These are phyloP conservation scores for Tolypocladium album DNA, from an alignment of 2,329 filamentous ascomycete species.

Conservation along the genomic window DNA sequence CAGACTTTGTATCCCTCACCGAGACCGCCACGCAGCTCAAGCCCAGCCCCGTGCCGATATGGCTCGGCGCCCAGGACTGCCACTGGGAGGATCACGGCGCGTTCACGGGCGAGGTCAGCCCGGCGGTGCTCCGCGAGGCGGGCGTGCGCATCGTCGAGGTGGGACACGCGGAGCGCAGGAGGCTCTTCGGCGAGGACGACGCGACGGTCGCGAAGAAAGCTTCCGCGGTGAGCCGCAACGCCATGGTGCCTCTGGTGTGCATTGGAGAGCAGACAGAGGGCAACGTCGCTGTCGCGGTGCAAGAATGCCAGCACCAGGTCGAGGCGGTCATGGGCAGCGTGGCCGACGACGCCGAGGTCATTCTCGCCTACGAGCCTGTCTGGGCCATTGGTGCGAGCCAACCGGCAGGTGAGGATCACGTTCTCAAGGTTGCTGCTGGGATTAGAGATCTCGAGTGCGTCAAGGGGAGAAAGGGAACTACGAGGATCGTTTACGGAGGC, in stretches of 20 bases:
- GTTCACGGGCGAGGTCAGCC: slow-evolving; percentile 70
- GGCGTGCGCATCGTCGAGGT: slow-evolving; percentile 67
- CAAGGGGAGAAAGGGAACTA: slow-evolving; percentile 39
- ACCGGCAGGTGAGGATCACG: slow-evolving; percentile 63
- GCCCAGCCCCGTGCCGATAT: slow-evolving; percentile 30
- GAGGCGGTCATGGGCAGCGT: slow-evolving; percentile 50
- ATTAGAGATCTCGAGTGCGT: slow-evolving; percentile 45
- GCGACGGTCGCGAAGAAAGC: slow-evolving; percentile 57
- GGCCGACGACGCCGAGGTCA: slow-evolving; percentile 52
- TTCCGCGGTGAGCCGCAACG: slow-evolving; percentile 53
- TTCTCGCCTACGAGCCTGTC: slow-evolving; percentile 79
- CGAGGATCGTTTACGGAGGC: slow-evolving; percentile 70
- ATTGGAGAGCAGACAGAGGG: slow-evolving; percentile 56
- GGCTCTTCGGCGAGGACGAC: slow-evolving; percentile 67
- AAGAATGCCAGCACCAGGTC: slow-evolving; percentile 58
- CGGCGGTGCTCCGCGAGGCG: slow-evolving; percentile 52
- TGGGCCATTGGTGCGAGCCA: slow-evolving; percentile 74
- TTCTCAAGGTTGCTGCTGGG: slow-evolving; percentile 57
- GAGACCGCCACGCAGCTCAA: slow-evolving; percentile 37
- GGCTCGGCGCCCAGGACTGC: slow-evolving; percentile 64
- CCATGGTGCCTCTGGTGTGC: slow-evolving; percentile 69
- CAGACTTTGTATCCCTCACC: slow-evolving; percentile 63
- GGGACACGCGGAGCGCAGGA: slow-evolving; percentile 68
- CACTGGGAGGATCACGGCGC: slow-evolving; percentile 60
- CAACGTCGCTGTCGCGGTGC: slow-evolving; percentile 46